A percentile compares a stretch with the other conserved stretches of the same genome.
These are phyloP conservation scores for Pestalotiopsis sp. DNA, from an alignment of 2,329 filamentous ascomycete species.

Conservation along the genomic window DNA sequence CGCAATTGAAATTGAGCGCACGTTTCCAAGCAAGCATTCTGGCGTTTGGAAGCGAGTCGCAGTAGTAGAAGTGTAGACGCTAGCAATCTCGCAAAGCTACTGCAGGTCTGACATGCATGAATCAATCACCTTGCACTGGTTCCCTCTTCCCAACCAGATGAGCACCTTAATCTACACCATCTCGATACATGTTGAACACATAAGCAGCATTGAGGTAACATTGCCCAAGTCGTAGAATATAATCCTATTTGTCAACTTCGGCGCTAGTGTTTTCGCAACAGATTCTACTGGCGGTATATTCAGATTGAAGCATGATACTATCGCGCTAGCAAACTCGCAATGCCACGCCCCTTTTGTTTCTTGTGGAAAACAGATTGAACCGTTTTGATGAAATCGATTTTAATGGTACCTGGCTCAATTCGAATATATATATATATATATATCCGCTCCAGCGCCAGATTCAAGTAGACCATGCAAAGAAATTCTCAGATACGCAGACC, in stretches of 20 bases:
- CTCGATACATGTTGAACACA: not conserved
- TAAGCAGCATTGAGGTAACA: not conserved
- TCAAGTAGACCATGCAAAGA: not conserved
- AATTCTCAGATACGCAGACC: not conserved
- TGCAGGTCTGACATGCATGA: not conserved
- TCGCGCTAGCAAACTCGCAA: not conserved
- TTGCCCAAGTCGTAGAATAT: too few relatives aligned
- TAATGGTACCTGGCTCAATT: too few relatives aligned
- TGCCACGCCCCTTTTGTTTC: not conserved
- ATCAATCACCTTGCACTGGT: not conserved
- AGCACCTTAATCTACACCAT: not conserved
- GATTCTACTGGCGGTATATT: not conserved
- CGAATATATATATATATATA: not conserved
- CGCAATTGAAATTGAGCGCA: not conserved
- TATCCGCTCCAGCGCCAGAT: not conserved
- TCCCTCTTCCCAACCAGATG: not conserved
- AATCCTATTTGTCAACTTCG: not conserved
- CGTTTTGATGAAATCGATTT: too few relatives aligned
- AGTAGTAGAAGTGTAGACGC: not conserved
- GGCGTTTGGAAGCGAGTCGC: too few relatives aligned
- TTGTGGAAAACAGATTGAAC: too few relatives aligned
- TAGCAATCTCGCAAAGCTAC: conserved; percentile 1
- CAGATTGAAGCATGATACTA: not conserved
- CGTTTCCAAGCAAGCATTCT: not conserved
- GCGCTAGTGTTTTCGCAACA: not conserved